phyloP scores from a whole-genome alignment of 805 yeast species.

The Candida awuae region DNA sequence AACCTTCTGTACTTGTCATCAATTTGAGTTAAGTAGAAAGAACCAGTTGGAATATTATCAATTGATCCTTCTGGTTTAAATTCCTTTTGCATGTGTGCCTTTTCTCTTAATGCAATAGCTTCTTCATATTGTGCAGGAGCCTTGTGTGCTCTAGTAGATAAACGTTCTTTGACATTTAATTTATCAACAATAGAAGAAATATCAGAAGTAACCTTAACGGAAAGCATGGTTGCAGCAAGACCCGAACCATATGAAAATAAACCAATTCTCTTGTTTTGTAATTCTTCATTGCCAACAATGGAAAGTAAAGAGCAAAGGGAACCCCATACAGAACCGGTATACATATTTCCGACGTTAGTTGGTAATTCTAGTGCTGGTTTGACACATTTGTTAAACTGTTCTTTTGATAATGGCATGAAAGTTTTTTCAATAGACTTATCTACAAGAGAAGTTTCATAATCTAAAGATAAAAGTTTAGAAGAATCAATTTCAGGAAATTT shows the following conservation, averaged over 20 bases:
- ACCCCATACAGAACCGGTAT: constrained; percentile 89
- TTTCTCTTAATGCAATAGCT: constrained; percentile 80
- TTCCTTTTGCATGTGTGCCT: constrained; percentile 73
- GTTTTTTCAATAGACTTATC: constrained; percentile 81
- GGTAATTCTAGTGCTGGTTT: constrained; percentile 77
- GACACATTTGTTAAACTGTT: constrained; percentile 57
- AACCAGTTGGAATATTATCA: constrained; percentile 63
- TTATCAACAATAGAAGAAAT: constrained; percentile 53
- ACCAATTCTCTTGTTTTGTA: constrained; percentile 82
- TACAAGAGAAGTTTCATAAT: constrained; percentile 69
- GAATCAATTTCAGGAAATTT: constrained; percentile 50
- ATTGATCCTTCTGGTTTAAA: constrained; percentile 73
- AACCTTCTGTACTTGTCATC: constrained; percentile 85
- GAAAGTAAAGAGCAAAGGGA: constrained; percentile 74
- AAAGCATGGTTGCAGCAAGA: constrained; percentile 82
- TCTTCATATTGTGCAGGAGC: constrained; percentile 77
- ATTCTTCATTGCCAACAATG: constrained; percentile 62
- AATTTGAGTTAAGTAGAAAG: constrained; percentile 74
- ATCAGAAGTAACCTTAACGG: constrained; percentile 76
- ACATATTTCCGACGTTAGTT: constrained; percentile 97
- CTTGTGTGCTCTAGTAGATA: constrained; percentile 54
- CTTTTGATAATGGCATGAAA: constrained; percentile 72
- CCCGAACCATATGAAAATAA: constrained; percentile 98
- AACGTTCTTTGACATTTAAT: constrained; percentile 60
- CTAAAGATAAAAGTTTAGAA: constrained; percentile 38